Percentiles rank a stretch among this genome's conserved stretches.
Conservation (phyloP, 2,329 filamentous ascomycete species). For the Paracorniculantispora psalliotae region DNA sequence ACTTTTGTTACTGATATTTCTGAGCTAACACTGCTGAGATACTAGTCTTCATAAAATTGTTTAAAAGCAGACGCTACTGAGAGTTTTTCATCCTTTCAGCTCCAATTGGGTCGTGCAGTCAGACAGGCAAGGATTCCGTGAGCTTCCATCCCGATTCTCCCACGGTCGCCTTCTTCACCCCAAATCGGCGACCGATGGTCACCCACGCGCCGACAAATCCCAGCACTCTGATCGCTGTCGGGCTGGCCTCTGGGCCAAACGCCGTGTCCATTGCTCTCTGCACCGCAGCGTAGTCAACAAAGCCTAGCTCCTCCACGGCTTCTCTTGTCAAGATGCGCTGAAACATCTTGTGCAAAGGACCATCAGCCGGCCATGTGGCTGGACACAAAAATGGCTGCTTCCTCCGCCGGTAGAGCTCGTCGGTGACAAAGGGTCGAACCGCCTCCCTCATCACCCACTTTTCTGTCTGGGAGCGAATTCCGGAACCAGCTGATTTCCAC, state of each 20-base stretch:
- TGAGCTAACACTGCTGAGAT: no score
- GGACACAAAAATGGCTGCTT: slow-evolving; percentile 49
- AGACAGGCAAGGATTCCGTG: background rate
- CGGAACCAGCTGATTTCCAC: slow-evolving; percentile 15
- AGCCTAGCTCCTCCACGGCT: background rate
- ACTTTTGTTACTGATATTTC: no score
- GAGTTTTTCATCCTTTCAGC: no score
- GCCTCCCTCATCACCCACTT: slow-evolving; percentile 50
- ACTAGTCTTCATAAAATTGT: no score
- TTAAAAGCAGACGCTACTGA: no score
- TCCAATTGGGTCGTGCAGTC: no score
- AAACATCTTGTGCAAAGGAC: slow-evolving; percentile 37
- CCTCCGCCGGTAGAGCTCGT: slow-evolving; percentile 44
- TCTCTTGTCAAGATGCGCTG: slow-evolving; percentile 25
- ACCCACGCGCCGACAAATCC: slow-evolving; percentile 39
- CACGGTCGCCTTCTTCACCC: slow-evolving; percentile 29
- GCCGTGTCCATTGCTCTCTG: background rate
- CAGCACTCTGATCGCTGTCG: slow-evolving; percentile 30
- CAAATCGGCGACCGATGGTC: slow-evolving; percentile 38
- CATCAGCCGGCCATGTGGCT: slow-evolving; percentile 32
- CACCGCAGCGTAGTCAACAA: background rate
- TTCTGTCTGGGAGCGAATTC: slow-evolving; percentile 30
- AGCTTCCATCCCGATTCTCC: background rate
- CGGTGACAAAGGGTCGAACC: slow-evolving; percentile 43
- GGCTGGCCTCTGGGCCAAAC: background rate